Percentiles rank a stretch among this genome's conserved stretches.
Conservation (phyloP, 805 yeast species). For the Vanderwaltozyma yarrowii region DNA sequence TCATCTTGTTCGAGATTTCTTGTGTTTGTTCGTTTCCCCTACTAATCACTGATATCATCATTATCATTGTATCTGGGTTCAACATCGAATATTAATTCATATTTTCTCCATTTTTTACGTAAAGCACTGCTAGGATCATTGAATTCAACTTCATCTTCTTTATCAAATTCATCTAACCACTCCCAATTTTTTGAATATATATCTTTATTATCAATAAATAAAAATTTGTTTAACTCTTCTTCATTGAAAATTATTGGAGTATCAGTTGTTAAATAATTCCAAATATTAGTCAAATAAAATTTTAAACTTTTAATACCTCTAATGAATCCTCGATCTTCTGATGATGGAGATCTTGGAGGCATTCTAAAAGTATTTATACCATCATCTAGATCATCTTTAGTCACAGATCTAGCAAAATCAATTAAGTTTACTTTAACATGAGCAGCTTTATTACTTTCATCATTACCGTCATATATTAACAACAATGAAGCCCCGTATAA, state of each 20-base stretch:
- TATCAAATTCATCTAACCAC: slow-evolving; percentile 33
- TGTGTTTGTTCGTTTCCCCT: too few relatives aligned
- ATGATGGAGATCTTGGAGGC: slow-evolving; percentile 58
- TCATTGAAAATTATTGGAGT: slow-evolving; percentile 20
- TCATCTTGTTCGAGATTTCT: too few relatives aligned
- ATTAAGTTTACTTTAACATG: slow-evolving; percentile 56
- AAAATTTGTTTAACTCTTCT: slow-evolving; percentile 13
- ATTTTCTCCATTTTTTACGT: slow-evolving; percentile 29
- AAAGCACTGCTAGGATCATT: slow-evolving; percentile 22
- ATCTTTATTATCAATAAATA: slow-evolving; percentile 13
- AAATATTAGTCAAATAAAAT: slow-evolving; percentile 55
- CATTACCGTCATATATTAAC: slow-evolving; percentile 74
- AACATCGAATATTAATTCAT: slow-evolving; percentile 27
- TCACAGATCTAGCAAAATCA: slow-evolving; percentile 91
- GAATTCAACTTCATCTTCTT: slow-evolving; percentile 25
- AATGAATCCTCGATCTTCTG: slow-evolving; percentile 73
- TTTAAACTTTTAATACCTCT: slow-evolving; percentile 69
- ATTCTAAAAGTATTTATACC: slow-evolving; percentile 37
- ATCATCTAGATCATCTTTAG: slow-evolving; percentile 41
- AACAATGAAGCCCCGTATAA: slow-evolving; percentile 85
- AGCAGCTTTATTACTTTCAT: slow-evolving; percentile 10
- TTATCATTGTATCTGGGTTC: slow-evolving; percentile 25
- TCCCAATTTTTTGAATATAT: slow-evolving; percentile 22
- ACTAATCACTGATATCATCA: slow-evolving; percentile 26
- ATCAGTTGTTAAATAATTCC: slow-evolving; percentile 41